Conservation (phyloP, 2,329 filamentous ascomycete species). For the Chrysoporthe puriensis region DNA sequence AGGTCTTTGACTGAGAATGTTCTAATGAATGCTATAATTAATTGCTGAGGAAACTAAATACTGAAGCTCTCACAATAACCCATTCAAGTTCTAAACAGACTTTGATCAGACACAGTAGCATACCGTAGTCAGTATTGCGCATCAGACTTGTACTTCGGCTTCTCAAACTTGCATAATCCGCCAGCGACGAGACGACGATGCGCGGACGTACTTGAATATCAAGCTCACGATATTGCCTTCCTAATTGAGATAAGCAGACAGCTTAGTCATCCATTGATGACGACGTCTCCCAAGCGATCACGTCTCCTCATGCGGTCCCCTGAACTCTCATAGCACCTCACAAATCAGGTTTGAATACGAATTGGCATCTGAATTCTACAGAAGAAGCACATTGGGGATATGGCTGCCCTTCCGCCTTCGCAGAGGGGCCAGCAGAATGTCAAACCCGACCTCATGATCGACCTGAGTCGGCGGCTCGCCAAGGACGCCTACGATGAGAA, state of each 20-base stretch:
- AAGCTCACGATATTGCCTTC: slow-evolving; percentile 5
- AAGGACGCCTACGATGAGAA: slow-evolving; percentile 22
- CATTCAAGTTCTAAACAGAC: no score
- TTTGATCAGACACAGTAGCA: no score
- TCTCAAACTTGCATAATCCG: no score
- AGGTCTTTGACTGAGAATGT: background rate
- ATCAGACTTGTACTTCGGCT: no score
- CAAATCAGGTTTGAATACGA: slow-evolving; percentile 38
- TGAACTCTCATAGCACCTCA: slow-evolving; percentile 55
- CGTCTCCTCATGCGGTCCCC: slow-evolving; percentile 50
- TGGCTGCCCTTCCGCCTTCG: slow-evolving; percentile 25
- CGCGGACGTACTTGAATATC: no score
- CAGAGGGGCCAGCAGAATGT: slow-evolving; percentile 24
- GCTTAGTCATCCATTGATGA: slow-evolving; percentile 46
- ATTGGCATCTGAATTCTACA: background rate
- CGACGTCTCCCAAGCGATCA: slow-evolving; percentile 58
- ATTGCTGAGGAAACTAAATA: no score
- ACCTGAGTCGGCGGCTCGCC: slow-evolving; percentile 22
- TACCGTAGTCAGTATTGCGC: no score
- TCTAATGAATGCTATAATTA: no score
- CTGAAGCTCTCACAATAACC: no score
- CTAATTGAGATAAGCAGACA: background rate
- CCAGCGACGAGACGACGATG: no score
- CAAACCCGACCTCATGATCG: slow-evolving; percentile 24
- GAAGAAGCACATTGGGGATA: slow-evolving; percentile 50